Evolutionary conservation across 1,284 basidiomycete genomes (phyloP), one percentile per base, ranked within the genome.

Genomic region (Cutaneotrichosporon arboriforme): DNA sequence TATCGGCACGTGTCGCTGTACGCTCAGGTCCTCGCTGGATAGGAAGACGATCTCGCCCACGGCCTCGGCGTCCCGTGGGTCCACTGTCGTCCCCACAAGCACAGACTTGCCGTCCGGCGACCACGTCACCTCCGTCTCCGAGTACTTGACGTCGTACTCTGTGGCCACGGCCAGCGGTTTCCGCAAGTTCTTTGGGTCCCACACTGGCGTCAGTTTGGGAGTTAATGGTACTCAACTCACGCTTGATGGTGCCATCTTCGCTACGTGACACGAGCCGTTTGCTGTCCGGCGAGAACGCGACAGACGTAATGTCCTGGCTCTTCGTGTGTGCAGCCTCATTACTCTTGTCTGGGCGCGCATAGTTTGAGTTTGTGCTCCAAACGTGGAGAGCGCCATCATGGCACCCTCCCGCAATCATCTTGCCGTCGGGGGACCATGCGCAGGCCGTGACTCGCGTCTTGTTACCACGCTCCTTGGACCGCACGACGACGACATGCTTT

Each of bases 401-500:
- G 63, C 91, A 93, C 22, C 84, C 87, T 61, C 86, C 90, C 49
- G 85, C 87, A 60, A 97, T 90, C 61, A 86, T 76, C 60, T 81
- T 85, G 31, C 88, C 92, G 73, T 97, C 91, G 14, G 81, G 81
- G 46, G 87, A 90, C 76, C 91, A 96, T 18, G 83, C 83, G 67
- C 90, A 93, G 4, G 86, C 75, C 5, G 87, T 89, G 14, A 98
- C 86, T 69, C 91, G 92, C 12, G 94, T 97, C 59, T 92, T 81
- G 15, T 89, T 86, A n/a, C 96, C 96, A 46, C 93, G 81, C 62
- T 94, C 90, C 72, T 94, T 97, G 17, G 90, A 93, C 75, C 93
- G 94, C 61, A 97, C 87, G 10, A 97, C 91, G 61, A 98, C 92
- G 34, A 97, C 90, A 0, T 84, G 82, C 76, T 91, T 91, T 69